Base-by-base conservation (phyloP, 2,329 filamentous ascomycete species). In the Fusarium hostae region DNA sequence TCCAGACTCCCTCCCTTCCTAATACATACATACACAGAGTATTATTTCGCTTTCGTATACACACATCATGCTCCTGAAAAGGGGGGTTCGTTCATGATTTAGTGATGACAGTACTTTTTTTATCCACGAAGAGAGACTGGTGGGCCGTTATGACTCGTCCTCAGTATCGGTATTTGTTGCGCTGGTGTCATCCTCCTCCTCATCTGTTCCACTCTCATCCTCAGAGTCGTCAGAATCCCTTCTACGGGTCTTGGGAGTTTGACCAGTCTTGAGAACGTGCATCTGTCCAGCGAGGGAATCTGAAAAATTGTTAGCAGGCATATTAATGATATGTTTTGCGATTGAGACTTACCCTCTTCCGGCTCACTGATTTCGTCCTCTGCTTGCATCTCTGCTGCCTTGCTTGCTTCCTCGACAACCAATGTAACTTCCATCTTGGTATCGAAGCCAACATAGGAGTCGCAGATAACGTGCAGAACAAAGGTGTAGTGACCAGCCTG, bases 281-380 rank as follows among this genome's bases (percentile, higher is more conserved):
- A 97, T 96, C 82, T 97, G 94, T 67, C 94, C 94, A 52, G 94
- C 95, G 74, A 98, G 86, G 4, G 94, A 94, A 82, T 97, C 94
- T 97, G 72, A 64, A 76, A 66, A 9, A 6, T 10, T 24, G 67
- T 82, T 74, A 81, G 79, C 51, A 61, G 12, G 15, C 18, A 9
- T 13, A 13, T 58, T 47, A 44, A n/a, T 22, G 11, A 35, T 47
- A 11, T 8, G 20, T 10, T 6, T 43, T 45, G 28, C 3, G 24
- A 16, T 35, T 20, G 28, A 44, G 51, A 64, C 91, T 86, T 87
- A 97, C 96, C 96, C 86, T 99, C 96, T 71, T 98, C 96, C 39
- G 97, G 96, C 81, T 99, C 96, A 79, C 94, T 97, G 74, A 99
- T 99, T 65, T 99, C 96, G 77, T 97, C 96, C 74, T 98, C 94